A percentile compares a stretch with the other conserved stretches of the same genome.
phyloP scores from a whole-genome alignment of 169 alveolate genomes.

The Besnoitia besnoiti region DNA sequence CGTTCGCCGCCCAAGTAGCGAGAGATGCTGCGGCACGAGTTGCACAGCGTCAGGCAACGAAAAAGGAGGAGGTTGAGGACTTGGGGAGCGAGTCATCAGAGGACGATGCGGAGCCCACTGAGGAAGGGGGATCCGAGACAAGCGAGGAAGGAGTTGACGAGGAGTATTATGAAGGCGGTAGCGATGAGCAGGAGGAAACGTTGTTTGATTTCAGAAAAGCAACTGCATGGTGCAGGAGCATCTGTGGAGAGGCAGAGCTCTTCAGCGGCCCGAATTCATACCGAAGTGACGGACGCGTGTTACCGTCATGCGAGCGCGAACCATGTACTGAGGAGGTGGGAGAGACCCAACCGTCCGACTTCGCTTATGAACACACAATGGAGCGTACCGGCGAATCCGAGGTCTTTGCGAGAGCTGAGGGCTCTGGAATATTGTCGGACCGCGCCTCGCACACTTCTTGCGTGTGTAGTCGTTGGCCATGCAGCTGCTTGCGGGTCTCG shows the following conservation, averaged over 20 bases:
- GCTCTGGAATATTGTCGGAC: too few relatives aligned
- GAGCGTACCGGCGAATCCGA: too few relatives aligned
- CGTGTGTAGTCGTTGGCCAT: too few relatives aligned
- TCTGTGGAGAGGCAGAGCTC: neutral
- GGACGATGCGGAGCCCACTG: neutral
- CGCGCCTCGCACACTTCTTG: too few relatives aligned
- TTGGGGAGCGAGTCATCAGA: neutral
- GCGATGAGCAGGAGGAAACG: neutral
- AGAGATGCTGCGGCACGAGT: neutral
- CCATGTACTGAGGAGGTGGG: too few relatives aligned
- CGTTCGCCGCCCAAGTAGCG: neutral
- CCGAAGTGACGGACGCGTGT: too few relatives aligned
- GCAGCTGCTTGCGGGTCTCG: too few relatives aligned
- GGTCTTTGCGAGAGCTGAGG: too few relatives aligned
- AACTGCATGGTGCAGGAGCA: neutral
- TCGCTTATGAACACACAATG: too few relatives aligned
- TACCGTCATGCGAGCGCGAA: too few relatives aligned
- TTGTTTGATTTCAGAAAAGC: neutral
- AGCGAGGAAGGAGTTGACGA: neutral
- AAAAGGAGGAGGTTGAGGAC: neutral
- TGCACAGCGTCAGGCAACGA: neutral
- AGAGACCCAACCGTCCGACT: too few relatives aligned
- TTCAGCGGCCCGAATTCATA: neutral
- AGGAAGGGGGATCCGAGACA: neutral
- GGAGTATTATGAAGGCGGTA: neutral